These are phyloP conservation scores for Pichia nanzhaoensis DNA, from an alignment of 805 yeast genomes.

Conservation along the genomic window DNA sequence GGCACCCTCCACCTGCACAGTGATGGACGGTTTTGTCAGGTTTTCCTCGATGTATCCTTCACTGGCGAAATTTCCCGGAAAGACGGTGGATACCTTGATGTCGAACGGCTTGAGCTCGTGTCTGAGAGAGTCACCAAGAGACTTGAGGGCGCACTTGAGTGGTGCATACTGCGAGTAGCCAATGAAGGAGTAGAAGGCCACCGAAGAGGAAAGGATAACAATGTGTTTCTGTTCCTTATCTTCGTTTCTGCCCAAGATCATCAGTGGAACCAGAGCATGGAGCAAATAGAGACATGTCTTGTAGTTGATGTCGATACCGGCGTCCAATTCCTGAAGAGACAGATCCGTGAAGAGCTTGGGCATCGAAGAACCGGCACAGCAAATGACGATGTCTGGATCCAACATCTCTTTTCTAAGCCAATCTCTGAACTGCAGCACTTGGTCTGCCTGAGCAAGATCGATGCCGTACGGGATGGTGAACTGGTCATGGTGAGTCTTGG, in stretches of 20 bases:
- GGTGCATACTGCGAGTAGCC: slow-evolving; percentile 94
- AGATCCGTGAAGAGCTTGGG: slow-evolving; percentile 75
- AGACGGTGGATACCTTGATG: slow-evolving; percentile 64
- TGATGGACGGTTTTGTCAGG: slow-evolving; percentile 76
- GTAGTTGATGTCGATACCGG: slow-evolving; percentile 66
- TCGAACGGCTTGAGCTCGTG: slow-evolving; percentile 72
- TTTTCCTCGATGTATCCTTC: slow-evolving; percentile 86
- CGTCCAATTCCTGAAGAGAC: slow-evolving; percentile 47
- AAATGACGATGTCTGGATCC: slow-evolving; percentile 65
- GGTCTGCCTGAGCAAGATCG: slow-evolving; percentile 56
- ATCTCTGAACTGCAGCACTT: slow-evolving; percentile 33
- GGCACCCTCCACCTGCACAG: slow-evolving; percentile 79
- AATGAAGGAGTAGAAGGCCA: slow-evolving; percentile 79
- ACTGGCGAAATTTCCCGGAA: slow-evolving; percentile 84
- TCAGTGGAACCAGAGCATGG: slow-evolving; percentile 47
- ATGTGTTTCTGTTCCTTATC: slow-evolving; percentile 38
- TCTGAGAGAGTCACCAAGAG: slow-evolving; percentile 69
- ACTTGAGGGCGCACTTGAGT: slow-evolving; percentile 70
- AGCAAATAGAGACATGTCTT: slow-evolving; percentile 63
- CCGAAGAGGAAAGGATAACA: slow-evolving; percentile 65
- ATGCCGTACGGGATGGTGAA: slow-evolving; percentile 40
- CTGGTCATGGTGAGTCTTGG: slow-evolving; percentile 27
- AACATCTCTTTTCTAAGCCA: slow-evolving; percentile 20
- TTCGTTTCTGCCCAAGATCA: slow-evolving; percentile 1
- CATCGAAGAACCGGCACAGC: slow-evolving; percentile 83